Evolutionary conservation across 1,284 basidiomycete species (phyloP), one percentile per base, ranked within the genome.

Genomic region (Trichosporon ovoides): DNA sequence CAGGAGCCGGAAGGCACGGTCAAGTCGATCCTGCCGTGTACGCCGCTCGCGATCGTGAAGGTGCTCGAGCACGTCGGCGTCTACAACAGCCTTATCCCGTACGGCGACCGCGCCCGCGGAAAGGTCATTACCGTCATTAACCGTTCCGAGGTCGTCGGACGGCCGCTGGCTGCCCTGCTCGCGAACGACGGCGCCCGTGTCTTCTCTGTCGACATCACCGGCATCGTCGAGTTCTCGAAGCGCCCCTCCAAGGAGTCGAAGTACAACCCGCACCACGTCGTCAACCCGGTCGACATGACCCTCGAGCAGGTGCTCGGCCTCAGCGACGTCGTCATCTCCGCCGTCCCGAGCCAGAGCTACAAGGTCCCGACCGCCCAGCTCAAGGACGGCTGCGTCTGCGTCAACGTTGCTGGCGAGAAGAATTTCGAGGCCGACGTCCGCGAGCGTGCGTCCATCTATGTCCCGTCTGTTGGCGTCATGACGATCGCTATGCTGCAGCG

Each of bases 401-500:
- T 98, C 61, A 98, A 98, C 72, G 90, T 98, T 50, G 88, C 91
- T 24, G 87, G 89, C 4, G 93, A 96, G 71, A 98, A 95, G 81
- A 98, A 98, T 78, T 98, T 98, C 72, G 91, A 96, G 73, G 85
- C 85, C 62, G 88, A 96, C 72, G 88, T 98, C 19, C 83, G 91
- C 64, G 91, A 94, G 51, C 90, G 92, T 81, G 91, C 91, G 12
- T 91, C 91, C 4, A 81, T 97, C 65, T 95, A 95, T 74, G 82
- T 95, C 62, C 93, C 94, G 14, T 87, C 91, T 3, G 91, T 98
- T 28, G 95, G 95, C 38, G 96, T 96, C 79, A 90, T 95, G 62
- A 98, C 95, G 1, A 96, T 97, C 65, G 82, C 93, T 69, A 96
- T 98, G 91, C 83, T 98, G 34, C 84, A 98, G 73, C 84, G 95